phyloP scores from a whole-genome alignment of 2,329 filamentous ascomycete genomes.

The Lasiodiplodia hormozganensis region DNA sequence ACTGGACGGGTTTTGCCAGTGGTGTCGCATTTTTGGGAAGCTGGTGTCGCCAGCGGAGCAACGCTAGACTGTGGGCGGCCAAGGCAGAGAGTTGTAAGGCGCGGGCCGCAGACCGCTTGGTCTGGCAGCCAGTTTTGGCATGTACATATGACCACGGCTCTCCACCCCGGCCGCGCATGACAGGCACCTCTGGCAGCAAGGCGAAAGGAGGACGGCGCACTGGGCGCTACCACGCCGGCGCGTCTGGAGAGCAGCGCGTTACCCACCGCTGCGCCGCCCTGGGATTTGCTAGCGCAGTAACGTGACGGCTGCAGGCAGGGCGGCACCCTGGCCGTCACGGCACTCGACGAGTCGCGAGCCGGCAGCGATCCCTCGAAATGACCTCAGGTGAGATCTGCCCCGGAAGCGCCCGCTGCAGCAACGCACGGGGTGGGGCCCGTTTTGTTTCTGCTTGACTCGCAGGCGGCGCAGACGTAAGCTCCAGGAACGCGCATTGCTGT shows the following conservation, averaged over 20 bases:
- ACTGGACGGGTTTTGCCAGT: not conserved
- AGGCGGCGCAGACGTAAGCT: conserved; percentile 4
- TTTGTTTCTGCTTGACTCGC: conserved; percentile 20
- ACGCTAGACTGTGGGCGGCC: not conserved
- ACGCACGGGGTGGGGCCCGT: conserved; percentile 1
- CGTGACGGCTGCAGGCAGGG: conserved; percentile 15
- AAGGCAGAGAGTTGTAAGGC: not conserved
- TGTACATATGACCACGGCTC: conserved; percentile 20
- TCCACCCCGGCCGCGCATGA: conserved; percentile 23
- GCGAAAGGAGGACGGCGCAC: conserved; percentile 4
- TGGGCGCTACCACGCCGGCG: conserved; percentile 13
- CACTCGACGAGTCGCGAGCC: conserved; percentile 2
- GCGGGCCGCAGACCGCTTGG: conserved; percentile 18
- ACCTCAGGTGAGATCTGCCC: conserved; percentile 27
- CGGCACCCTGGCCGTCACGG: conserved; percentile 15
- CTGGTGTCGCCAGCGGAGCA: not conserved
- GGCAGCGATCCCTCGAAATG: conserved; percentile 21
- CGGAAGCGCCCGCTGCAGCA: conserved; percentile 22
- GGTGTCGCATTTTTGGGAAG: not conserved
- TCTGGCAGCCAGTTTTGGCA: conserved; percentile 5
- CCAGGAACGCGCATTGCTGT: not conserved
- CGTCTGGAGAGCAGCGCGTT: conserved; percentile 5
- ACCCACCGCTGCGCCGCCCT: conserved; percentile 9
- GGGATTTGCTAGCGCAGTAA: not conserved
- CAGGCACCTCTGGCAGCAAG: not conserved